phyloP scores from a whole-genome alignment of 208 protist genomes.

The Acanthamoeba sp. region DNA sequence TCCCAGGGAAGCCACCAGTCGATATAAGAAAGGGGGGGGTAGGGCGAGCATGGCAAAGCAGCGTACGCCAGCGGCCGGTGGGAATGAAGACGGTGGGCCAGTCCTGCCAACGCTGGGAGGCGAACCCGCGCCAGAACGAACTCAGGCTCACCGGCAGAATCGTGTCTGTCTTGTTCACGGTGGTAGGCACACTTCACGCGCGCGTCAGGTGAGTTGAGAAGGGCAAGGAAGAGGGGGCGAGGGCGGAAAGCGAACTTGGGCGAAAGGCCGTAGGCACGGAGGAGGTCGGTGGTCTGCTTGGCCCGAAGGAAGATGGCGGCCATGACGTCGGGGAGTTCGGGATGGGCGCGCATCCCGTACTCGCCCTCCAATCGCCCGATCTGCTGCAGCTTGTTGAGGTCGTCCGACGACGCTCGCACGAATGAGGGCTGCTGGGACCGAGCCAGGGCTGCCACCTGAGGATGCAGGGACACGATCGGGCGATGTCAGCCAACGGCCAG shows the following conservation, averaged over 20 bases:
- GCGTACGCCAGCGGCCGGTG: not conserved
- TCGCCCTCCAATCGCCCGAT: not conserved
- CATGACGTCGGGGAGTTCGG: conserved; percentile 19
- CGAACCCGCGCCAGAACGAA: conserved; percentile 32
- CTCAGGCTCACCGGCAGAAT: conserved; percentile 17
- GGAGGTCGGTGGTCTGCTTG: not conserved
- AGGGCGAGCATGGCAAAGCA: not conserved
- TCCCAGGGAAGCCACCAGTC: too few species aligned
- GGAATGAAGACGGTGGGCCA: conserved; percentile 32
- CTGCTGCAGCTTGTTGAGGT: not conserved
- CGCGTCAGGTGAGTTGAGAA: too few species aligned
- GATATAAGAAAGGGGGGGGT: not conserved
- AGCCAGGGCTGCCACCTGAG: not conserved
- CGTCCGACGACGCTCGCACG: not conserved
- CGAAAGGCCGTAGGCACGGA: not conserved
- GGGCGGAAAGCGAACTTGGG: not conserved
- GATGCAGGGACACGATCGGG: too few species aligned
- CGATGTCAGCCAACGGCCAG: too few species aligned
- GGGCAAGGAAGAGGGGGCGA: not conserved
- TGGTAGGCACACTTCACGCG: not conserved
- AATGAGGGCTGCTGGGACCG: not conserved
- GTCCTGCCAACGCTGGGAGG: conserved; percentile 7
- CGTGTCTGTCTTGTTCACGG: conserved; percentile 41
- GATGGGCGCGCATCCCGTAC: conserved; percentile 9
- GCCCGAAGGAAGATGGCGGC: not conserved